Conservation (phyloP, 2,329 filamentous ascomycete species). For the Myriosclerotinia curreyana region DNA sequence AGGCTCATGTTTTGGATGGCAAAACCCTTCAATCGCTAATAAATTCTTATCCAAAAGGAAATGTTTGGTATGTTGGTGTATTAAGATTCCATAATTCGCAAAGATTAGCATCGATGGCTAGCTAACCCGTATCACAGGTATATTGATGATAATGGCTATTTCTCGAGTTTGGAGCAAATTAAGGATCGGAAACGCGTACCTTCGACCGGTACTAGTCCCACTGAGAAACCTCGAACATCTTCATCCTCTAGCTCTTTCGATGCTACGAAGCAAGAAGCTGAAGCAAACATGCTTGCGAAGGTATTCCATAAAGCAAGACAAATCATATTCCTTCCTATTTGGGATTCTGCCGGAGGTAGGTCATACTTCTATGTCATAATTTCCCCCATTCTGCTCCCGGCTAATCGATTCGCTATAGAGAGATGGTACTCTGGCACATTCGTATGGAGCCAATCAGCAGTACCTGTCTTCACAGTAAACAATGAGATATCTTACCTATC, state of each 20-base stretch:
- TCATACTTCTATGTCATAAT: not conserved
- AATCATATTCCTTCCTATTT: conserved; percentile 37
- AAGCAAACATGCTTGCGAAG: conserved; percentile 33
- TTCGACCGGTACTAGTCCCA: conserved; percentile 6
- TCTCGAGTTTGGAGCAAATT: conserved; percentile 36
- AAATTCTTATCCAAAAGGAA: conserved; percentile 36
- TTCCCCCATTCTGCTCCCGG: not conserved
- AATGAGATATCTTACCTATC: conserved; percentile 39
- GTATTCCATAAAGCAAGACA: conserved; percentile 35
- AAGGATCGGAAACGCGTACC: conserved; percentile 20
- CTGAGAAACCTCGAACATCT: conserved; percentile 24
- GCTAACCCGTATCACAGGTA: conserved; percentile 6
- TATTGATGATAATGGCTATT: conserved; percentile 36
- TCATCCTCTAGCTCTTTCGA: conserved; percentile 16
- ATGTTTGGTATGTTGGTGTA: conserved; percentile 32
- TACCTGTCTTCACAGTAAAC: conserved; percentile 33
- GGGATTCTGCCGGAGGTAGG: conserved; percentile 36
- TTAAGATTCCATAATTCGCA: not conserved
- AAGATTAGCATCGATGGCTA: not conserved
- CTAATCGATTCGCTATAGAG: conserved; percentile 21
- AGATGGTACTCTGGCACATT: conserved; percentile 36
- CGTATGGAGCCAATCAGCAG: conserved; percentile 38
- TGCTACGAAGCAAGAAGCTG: conserved; percentile 29
- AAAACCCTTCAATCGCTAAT: conserved; percentile 34
- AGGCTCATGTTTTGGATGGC: conserved; percentile 29